phyloP scores from a whole-genome alignment of 805 yeast genomes.

The Wickerhamiella musiphila region DNA sequence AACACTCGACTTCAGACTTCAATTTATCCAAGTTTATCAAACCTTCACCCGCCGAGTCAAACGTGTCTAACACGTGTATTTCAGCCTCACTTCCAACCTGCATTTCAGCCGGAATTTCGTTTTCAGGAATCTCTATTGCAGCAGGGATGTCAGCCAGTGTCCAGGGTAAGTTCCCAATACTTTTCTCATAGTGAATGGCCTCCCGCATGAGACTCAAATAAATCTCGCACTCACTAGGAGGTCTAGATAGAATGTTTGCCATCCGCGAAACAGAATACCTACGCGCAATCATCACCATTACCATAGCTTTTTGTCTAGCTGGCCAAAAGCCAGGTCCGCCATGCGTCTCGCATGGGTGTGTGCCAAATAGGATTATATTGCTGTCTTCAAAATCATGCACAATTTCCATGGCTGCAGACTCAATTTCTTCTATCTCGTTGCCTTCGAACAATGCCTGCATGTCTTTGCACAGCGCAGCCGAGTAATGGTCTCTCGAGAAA shows the following conservation, averaged over 20 bases:
- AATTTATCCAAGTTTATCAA: not conserved
- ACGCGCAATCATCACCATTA: conserved; percentile 11
- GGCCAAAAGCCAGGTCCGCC: conserved; percentile 6
- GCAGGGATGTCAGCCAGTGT: conserved; percentile 9
- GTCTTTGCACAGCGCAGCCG: not conserved
- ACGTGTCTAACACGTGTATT: not conserved
- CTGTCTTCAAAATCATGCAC: conserved; percentile 2
- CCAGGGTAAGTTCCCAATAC: not conserved
- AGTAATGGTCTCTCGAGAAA: not conserved
- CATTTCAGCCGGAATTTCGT: not conserved
- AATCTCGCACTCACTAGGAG: conserved; percentile 8
- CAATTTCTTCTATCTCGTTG: not conserved
- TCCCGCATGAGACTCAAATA: conserved; percentile 4
- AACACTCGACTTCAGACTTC: not conserved
- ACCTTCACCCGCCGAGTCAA: not conserved
- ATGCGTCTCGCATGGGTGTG: not conserved
- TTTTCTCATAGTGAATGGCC: not conserved
- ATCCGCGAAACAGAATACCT: conserved; percentile 4
- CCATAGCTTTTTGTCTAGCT: conserved; percentile 8
- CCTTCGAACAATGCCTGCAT: not conserved
- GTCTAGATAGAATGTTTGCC: conserved; percentile 7
- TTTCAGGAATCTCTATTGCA: conserved; percentile 8
- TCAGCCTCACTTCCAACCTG: not conserved
- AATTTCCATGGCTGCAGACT: not conserved
- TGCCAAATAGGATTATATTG: conserved; percentile 1